Evolutionary conservation across 2,329 filamentous ascomycete species (phyloP).

Genomic region (Biscogniauxia sp.): DNA sequence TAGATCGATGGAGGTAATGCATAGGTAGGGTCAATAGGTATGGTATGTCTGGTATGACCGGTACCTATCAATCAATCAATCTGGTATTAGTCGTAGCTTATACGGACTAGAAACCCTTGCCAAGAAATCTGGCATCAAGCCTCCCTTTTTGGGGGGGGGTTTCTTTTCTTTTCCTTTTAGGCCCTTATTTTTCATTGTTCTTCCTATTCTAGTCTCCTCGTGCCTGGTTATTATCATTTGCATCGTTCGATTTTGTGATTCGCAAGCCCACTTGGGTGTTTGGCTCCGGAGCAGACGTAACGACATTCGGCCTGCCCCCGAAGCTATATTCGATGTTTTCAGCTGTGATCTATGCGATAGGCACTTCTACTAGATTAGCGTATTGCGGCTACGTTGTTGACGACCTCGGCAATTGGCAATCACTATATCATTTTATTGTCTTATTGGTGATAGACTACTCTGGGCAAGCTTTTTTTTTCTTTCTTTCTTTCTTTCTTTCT

Average conservation of each 20-base stretch:
- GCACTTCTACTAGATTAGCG: not conserved
- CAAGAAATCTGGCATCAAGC: not conserved
- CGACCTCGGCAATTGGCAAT: no score
- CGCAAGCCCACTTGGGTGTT: not conserved
- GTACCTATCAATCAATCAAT: no score
- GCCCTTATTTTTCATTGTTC: not conserved
- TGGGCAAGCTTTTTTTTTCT: no score
- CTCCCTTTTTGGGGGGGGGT: no score
- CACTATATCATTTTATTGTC: no score
- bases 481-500: no score
- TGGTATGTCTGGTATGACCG: no score
- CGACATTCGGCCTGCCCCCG: not conserved
- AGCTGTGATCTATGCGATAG: not conserved
- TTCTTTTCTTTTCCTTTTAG: not conserved
- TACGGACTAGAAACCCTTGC: not conserved
- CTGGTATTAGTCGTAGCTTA: no score
- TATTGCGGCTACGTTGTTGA: no score
- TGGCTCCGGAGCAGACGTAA: not conserved
- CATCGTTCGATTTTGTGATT: not conserved
- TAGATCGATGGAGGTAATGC: not conserved
- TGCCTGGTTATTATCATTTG: not conserved
- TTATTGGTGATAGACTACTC: no score
- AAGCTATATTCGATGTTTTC: not conserved
- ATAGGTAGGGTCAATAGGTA: not conserved
- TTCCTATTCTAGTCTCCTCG: no score